Evolutionary conservation across 441 rosid species (phyloP).

Genomic region (Erodium chrysanthum): DNA sequence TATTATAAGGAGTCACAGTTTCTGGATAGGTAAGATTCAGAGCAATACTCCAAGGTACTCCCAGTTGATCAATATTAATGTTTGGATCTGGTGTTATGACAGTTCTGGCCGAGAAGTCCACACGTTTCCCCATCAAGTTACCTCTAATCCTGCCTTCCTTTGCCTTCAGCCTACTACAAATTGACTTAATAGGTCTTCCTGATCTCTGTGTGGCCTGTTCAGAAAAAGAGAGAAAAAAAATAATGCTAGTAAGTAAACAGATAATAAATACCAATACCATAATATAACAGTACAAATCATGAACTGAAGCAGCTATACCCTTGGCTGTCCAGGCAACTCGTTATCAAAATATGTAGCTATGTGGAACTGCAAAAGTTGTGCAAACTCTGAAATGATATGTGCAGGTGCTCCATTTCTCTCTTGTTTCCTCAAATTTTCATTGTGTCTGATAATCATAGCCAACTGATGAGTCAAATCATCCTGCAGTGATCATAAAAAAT

Average conservation of each 20-base stretch:
- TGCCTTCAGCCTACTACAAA: constrained; percentile 95
- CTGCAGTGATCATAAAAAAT: constrained; percentile 34
- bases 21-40: constrained; percentile 93
- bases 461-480: constrained; percentile 95
- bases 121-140: constrained; percentile 96
- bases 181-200: constrained; percentile 97
- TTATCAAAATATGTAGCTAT: constrained; percentile 96
- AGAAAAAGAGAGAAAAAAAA: constrained; percentile 11
- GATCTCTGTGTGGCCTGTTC: constrained; percentile 91
- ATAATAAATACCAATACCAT: neutral
- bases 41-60: constrained; percentile 99
- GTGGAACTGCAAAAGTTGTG: constrained; percentile 89
- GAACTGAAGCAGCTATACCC: constrained; percentile 42
- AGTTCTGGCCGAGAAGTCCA: constrained; percentile 94
- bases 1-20: constrained; percentile 95
- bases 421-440: constrained; percentile 81
- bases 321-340: constrained; percentile 96
- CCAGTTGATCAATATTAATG: constrained; percentile 85
- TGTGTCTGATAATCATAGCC: constrained; percentile 91
- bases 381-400: constrained; percentile 92
- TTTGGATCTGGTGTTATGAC: constrained; percentile 96
- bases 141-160: constrained; percentile 98
- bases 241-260: neutral
- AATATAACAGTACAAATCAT: neutral
- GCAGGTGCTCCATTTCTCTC: constrained; percentile 98